Evolutionary conservation across 768 basidiomycete genomes (phyloP).

Genomic region (Lentinula detonsa): DNA sequence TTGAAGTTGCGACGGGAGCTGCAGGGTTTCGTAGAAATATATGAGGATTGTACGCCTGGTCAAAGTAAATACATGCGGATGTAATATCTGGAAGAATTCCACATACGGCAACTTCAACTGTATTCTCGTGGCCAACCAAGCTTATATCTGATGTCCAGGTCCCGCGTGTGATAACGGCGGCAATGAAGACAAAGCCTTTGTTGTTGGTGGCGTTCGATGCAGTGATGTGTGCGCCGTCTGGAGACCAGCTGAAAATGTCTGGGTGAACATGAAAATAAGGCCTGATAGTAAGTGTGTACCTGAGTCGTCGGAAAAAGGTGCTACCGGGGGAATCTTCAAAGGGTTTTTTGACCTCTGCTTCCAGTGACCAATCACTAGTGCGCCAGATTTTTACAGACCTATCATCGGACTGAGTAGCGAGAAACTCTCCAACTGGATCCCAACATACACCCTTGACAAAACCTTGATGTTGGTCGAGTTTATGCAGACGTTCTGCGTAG

Average conservation of each 20-base stretch:
- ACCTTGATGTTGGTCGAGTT: conserved; percentile 85
- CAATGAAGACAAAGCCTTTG: conserved; percentile 94
- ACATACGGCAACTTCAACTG: conserved; percentile 89
- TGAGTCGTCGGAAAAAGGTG: conserved; percentile 89
- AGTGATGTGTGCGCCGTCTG: conserved; percentile 97
- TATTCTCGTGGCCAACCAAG: conserved; percentile 95
- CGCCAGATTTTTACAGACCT: conserved; percentile 96
- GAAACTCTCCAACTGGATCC: conserved; percentile 96
- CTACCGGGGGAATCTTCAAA: conserved; percentile 93
- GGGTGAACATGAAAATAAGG: neutral
- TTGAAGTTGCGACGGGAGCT: conserved; percentile 64
- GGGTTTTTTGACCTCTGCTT: conserved; percentile 81
- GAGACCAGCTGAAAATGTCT: conserved; percentile 77
- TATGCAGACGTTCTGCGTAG: conserved; percentile 66
- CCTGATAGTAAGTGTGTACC: conserved; percentile 34
- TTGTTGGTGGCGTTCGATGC: conserved; percentile 97
- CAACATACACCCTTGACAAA: conserved; percentile 99
- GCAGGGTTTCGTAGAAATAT: conserved; percentile 80
- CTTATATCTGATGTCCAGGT: conserved; percentile 91
- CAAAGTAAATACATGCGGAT: neutral
- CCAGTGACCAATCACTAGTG: conserved; percentile 85
- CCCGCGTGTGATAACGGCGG: conserved; percentile 87
- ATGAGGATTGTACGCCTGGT: conserved; percentile 86
- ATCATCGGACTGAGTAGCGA: conserved; percentile 98
- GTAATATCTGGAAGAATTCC: neutral